These are phyloP conservation scores for Sporothrix protearum DNA, from an alignment of 2,329 filamentous ascomycete genomes.

Conservation along the genomic window DNA sequence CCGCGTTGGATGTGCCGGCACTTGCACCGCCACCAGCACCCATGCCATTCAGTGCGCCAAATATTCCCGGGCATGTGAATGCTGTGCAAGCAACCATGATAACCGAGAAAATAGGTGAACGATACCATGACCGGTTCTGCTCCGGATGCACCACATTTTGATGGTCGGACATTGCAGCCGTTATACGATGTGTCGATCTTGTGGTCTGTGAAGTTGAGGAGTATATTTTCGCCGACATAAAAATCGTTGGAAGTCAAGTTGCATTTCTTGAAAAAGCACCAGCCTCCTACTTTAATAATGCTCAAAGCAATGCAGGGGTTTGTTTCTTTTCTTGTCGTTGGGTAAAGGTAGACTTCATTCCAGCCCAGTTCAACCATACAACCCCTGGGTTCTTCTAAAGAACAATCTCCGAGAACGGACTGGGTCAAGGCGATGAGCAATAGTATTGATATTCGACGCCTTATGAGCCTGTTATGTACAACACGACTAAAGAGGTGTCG, in stretches of 20 bases:
- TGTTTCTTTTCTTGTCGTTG: neutral
- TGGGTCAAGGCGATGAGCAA: neutral
- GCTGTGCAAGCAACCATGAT: slow-evolving; percentile 20
- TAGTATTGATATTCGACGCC: neutral
- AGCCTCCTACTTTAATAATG: neutral
- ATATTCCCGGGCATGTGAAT: slow-evolving; percentile 38
- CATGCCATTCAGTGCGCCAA: slow-evolving; percentile 32
- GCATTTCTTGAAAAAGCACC: neutral
- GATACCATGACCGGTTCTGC: slow-evolving; percentile 16
- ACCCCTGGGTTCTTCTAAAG: neutral
- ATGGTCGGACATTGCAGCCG: neutral
- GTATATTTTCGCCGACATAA: neutral
- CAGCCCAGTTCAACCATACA: neutral
- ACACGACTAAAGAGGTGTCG: neutral
- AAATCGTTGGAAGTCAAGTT: neutral
- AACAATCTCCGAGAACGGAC: neutral
- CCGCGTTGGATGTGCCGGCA: slow-evolving; percentile 20
- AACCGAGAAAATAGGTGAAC: slow-evolving; percentile 20
- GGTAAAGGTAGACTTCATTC: neutral
- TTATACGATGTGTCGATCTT: neutral
- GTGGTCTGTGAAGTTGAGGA: neutral
- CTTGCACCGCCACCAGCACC: slow-evolving; percentile 29
- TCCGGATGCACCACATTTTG: neutral
- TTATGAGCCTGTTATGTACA: neutral
- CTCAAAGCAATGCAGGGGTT: neutral